phyloP scores from a whole-genome alignment of 148 eudicot genomes.

The Diospyros kaki region DNA sequence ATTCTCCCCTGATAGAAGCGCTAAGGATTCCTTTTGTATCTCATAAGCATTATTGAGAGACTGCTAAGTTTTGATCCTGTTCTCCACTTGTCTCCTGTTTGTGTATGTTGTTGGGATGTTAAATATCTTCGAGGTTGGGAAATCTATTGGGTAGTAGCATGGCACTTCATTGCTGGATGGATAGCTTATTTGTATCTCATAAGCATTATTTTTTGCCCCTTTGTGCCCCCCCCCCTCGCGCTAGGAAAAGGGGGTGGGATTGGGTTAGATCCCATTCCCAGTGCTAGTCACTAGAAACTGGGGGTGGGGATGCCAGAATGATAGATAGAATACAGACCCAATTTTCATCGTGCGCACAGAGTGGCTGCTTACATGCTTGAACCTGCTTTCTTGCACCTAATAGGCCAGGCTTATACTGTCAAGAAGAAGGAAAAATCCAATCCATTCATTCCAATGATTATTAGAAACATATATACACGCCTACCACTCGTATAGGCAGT shows the following conservation, averaged over 20 bases:
- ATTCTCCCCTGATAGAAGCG: too few species aligned
- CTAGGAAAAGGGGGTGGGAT: too few species aligned
- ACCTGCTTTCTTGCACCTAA: background rate
- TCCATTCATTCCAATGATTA: too few species aligned
- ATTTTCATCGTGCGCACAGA: background rate
- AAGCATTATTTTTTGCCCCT: too few species aligned
- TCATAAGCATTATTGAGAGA: background rate
- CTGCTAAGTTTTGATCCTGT: background rate
- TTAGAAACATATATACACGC: background rate
- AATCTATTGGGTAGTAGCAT: background rate
- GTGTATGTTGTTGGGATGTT: background rate
- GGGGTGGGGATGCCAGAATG: background rate
- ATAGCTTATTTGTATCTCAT: background rate
- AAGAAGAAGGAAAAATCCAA: too few species aligned
- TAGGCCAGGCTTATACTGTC: background rate
- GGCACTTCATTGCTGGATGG: background rate
- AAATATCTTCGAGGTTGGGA: background rate
- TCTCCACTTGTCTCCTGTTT: background rate
- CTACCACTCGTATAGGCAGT: too few species aligned
- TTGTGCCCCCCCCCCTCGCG: too few species aligned
- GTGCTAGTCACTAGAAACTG: background rate
- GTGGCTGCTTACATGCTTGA: background rate
- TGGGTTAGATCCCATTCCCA: background rate
- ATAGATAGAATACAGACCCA: background rate
- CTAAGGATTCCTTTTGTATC: background rate